Conservation (phyloP, 1,284 basidiomycete species). For the Crucibulum cyathiforme region DNA sequence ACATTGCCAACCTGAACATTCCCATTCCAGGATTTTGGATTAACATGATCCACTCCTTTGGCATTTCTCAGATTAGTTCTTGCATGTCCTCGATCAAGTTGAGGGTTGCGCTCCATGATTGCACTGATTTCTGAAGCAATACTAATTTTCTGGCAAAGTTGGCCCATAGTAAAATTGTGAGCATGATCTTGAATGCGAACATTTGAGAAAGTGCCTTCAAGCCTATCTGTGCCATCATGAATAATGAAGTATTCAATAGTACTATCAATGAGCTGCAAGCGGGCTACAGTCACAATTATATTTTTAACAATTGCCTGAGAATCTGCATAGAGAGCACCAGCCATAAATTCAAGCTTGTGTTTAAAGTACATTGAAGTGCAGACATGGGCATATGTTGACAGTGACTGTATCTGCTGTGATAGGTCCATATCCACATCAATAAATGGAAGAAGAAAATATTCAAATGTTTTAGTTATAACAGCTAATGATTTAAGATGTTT, state of each 20-base stretch:
- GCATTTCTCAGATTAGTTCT: conserved; percentile 9
- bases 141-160: conserved; percentile 34
- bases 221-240: conserved; percentile 35
- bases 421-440: conserved; percentile 23
- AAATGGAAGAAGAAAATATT: conserved; percentile 25
- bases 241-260: conserved; percentile 24
- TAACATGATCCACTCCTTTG: conserved; percentile 26
- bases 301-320: conserved; percentile 35
- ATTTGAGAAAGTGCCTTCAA: conserved; percentile 34
- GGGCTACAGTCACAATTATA: conserved; percentile 25
- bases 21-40: conserved; percentile 27
- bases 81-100: conserved; percentile 22
- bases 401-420: conserved; percentile 24
- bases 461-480: neutral
- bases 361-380: conserved; percentile 21
- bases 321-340: conserved; percentile 28
- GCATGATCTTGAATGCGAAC: conserved; percentile 36
- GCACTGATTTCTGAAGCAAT: conserved; percentile 20
- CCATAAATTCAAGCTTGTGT: conserved; percentile 24
- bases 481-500: neutral
- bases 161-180: conserved; percentile 35
- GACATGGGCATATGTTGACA: conserved; percentile 33
- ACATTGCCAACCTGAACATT: conserved; percentile 20
- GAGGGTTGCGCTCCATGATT: conserved; percentile 14
- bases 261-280: conserved; percentile 18